These are phyloP conservation scores for Casuarina equisetifolia DNA, from an alignment of 306 rosid species.

Conservation along the genomic window DNA sequence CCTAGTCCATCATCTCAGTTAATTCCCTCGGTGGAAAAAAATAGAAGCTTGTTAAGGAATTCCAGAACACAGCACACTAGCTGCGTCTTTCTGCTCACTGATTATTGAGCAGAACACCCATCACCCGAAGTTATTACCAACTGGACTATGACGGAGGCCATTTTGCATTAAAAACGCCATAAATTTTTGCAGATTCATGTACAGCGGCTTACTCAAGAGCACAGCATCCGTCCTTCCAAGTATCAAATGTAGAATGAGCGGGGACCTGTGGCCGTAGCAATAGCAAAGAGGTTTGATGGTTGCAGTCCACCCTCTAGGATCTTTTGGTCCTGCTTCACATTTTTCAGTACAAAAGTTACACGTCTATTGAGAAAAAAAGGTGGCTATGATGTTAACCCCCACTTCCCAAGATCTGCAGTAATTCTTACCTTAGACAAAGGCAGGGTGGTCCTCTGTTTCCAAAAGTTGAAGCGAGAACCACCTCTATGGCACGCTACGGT, in stretches of 20 bases:
- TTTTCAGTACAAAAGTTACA: neutral
- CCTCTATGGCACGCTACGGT: neutral
- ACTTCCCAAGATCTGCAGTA: neutral
- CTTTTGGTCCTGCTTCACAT: neutral
- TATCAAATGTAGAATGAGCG: too few relatives aligned
- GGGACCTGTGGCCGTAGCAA: neutral
- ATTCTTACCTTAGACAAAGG: constrained; percentile 3
- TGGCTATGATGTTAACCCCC: neutral
- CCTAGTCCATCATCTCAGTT: too few relatives aligned
- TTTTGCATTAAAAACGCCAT: neutral
- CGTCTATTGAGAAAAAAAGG: neutral
- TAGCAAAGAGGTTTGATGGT: too few relatives aligned
- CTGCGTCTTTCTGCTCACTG: too few relatives aligned
- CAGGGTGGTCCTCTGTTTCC: constrained; percentile 3
- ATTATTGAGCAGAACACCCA: neutral
- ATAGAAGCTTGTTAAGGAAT: too few relatives aligned
- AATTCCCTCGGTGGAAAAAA: too few relatives aligned
- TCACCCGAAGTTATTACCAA: neutral
- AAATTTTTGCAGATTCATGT: too few relatives aligned
- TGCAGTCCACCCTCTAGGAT: too few relatives aligned
- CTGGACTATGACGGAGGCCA: neutral
- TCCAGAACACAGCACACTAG: too few relatives aligned
- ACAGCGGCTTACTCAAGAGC: neutral
- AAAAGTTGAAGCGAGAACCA: constrained; percentile 19
- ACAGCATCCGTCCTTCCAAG: neutral